Evolutionary conservation across 306 rosid species (phyloP), one percentile per base, ranked within the genome.

Genomic region (Vachellia collinsii): DNA sequence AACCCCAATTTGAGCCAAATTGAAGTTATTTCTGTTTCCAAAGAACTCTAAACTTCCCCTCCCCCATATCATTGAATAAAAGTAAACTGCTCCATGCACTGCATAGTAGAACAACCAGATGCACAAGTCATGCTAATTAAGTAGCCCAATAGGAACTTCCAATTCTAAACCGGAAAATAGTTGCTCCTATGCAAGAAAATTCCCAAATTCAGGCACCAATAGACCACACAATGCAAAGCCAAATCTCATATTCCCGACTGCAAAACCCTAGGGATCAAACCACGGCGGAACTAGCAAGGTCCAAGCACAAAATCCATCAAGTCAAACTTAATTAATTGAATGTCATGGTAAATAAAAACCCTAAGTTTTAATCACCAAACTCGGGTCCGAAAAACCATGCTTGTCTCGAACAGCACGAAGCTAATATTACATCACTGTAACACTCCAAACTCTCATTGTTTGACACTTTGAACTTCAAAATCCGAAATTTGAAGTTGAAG

Each of bases 211-310:
- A 86, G 79, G 76, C 74, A 79, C 78, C 84, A 82, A 75, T 20
- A 68, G 79, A 81, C 77, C 76, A 78, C 20, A 83, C 86, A 89
- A 91, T 85, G 93, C 92, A 87, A 86, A 84, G 72, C 82, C 91
- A 90, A 90, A 89, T 93, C 97, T 86, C 90, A 82, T 83, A 85
- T 77, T 81, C 85, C 79, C 80, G 74, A 80, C 51, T 73, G 81
- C 90, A 87, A 90, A 93, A 93, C 94, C 98, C 97, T 93, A 95
- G 84, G 85, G 95, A 95, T 93, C 97, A 91, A 91, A 80, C 86
- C 76, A 56, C 86, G 20, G 80, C 79, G 41, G 46, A 87, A 65
- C 78, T 76, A 72, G 70, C 83, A 38, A 85, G 81, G 80, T 80
- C 91, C 86, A 81, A 61, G 79, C 82, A 54, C 70, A 43, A 58